Evolutionary conservation across 2,329 filamentous ascomycete species (phyloP), one percentile per base, ranked within the genome.

Genomic region (Zymoseptoria brevis): DNA sequence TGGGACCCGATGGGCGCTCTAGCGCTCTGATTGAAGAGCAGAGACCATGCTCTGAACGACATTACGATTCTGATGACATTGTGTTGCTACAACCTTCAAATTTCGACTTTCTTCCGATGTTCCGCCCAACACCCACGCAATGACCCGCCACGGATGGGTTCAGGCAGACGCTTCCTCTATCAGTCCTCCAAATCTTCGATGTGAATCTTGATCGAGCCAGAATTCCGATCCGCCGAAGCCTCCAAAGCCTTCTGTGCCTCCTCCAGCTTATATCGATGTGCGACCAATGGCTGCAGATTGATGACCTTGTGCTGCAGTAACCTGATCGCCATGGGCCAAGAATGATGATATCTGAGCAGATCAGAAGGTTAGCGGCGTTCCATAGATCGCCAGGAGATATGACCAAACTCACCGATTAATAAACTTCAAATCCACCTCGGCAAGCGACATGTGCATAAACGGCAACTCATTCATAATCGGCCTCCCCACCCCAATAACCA

Each of bases 311-410:
- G 82, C 49, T 77, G 79, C 26, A 89, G 68, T 53, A 81, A 83
- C 6, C 81, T 77, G 35, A 89, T 85, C 0, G 83, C 86, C 0
- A 81, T 79, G 0, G 86, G 85, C 86, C 86, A 89, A 0, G 85
- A 88, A 67, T 88, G 84, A 49, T 80, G 77, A 69, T 88, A 89
- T 7, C 86, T n/a, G n/a, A n/a, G n/a, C n/a, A n/a, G n/a, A n/a
- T n/a, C n/a, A n/a, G n/a, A n/a, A n/a, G n/a, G n/a, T n/a, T n/a
- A n/a, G n/a, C n/a, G n/a, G n/a, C n/a, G n/a, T n/a, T n/a, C n/a
- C n/a, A n/a, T n/a, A n/a, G n/a, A n/a, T n/a, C n/a, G n/a, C n/a
- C n/a, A n/a, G n/a, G n/a, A n/a, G n/a, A n/a, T n/a, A n/a, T n/a
- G n/a, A n/a, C n/a, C n/a, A 16, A 41, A 8, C 26, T 21, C 8